Percentiles rank a stretch among this genome's conserved stretches.
These are phyloP conservation scores for Fagus crenata DNA, from an alignment of 306 rosid genomes.

Conservation along the genomic window DNA sequence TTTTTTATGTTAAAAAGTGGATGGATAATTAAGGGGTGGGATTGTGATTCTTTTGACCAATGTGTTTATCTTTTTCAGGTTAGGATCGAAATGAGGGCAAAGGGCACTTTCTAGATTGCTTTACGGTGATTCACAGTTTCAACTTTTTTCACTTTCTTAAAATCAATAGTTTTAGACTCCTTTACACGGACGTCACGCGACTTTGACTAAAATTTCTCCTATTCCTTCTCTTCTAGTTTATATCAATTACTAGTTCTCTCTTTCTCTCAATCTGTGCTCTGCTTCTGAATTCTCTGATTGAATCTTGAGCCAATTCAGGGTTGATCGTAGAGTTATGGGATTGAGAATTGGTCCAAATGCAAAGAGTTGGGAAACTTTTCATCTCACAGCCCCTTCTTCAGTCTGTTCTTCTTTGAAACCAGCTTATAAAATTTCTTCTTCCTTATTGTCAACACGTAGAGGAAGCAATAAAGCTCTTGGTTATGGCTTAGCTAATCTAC, in stretches of 20 bases:
- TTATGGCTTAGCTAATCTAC: slow-evolving; percentile 20
- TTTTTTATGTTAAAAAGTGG: too few relatives aligned
- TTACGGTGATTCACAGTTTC: too few relatives aligned
- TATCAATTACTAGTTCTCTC: slow-evolving; percentile 14
- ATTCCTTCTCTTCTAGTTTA: background rate
- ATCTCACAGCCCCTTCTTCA: slow-evolving; percentile 28
- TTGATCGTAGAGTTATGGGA: slow-evolving; percentile 38
- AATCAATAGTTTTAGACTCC: background rate
- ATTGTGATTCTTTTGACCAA: too few relatives aligned
- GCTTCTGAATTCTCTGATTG: slow-evolving; percentile 19
- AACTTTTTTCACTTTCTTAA: background rate
- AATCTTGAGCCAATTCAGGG: slow-evolving; percentile 16
- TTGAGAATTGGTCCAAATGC: slow-evolving; percentile 39
- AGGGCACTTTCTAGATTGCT: too few relatives aligned
- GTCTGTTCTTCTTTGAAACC: slow-evolving; percentile 27
- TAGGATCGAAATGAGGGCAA: too few relatives aligned
- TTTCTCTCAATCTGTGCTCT: background rate
- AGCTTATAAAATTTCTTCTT: slow-evolving; percentile 25
- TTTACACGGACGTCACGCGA: slow-evolving; percentile 22
- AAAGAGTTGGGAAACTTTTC: slow-evolving; percentile 32
- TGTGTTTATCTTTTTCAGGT: too few relatives aligned
- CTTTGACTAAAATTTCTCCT: slow-evolving; percentile 3
- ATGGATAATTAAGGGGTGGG: too few relatives aligned
- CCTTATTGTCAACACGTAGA: slow-evolving; percentile 20
- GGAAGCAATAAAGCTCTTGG: slow-evolving; percentile 26